These are phyloP conservation scores for Hypoxylon fuscum DNA, from an alignment of 495 filamentous ascomycete genomes.

Conservation along the genomic window DNA sequence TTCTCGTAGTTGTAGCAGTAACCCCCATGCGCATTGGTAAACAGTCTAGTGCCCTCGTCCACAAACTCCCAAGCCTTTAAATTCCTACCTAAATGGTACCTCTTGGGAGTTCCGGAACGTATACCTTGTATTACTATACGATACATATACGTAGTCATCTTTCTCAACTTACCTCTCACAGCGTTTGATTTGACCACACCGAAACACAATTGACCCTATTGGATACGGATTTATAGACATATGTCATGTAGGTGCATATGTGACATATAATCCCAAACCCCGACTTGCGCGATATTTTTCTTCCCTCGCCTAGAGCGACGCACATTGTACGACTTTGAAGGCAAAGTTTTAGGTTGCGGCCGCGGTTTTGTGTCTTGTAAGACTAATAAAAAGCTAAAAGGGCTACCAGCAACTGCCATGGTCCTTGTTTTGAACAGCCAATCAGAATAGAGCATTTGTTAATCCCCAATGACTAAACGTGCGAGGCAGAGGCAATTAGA, in stretches of 20 bases:
- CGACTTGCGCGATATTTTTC: constrained; percentile 36
- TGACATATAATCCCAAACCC: constrained; percentile 9
- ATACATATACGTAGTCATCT: constrained; percentile 19
- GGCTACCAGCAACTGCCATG: constrained; percentile 31
- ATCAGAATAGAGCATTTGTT: constrained; percentile 39
- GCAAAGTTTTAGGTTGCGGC: constrained; percentile 36
- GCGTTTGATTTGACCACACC: constrained; percentile 30
- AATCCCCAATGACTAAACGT: constrained; percentile 28
- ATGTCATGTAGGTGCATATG: constrained; percentile 30
- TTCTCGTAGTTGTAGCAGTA: constrained; percentile 9
- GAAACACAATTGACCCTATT: constrained; percentile 22
- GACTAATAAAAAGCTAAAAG: constrained; percentile 9
- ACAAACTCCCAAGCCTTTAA: constrained; percentile 12
- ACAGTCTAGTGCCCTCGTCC: constrained; percentile 13
- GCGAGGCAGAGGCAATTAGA: constrained; percentile 16
- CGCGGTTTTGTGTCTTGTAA: constrained; percentile 14
- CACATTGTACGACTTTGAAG: constrained; percentile 7
- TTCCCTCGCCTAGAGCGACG: background rate
- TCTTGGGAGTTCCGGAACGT: constrained; percentile 1
- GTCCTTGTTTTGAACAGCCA: constrained; percentile 31
- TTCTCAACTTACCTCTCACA: constrained; percentile 30
- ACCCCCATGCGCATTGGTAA: constrained; percentile 9
- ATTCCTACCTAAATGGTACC: background rate
- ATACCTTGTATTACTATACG: constrained; percentile 24
- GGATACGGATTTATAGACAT: constrained; percentile 15